A percentile compares a stretch with the other conserved stretches of the same genome.
Evolutionary conservation across 306 rosid genomes (phyloP).

Genomic region (Pyrus betulifolia): DNA sequence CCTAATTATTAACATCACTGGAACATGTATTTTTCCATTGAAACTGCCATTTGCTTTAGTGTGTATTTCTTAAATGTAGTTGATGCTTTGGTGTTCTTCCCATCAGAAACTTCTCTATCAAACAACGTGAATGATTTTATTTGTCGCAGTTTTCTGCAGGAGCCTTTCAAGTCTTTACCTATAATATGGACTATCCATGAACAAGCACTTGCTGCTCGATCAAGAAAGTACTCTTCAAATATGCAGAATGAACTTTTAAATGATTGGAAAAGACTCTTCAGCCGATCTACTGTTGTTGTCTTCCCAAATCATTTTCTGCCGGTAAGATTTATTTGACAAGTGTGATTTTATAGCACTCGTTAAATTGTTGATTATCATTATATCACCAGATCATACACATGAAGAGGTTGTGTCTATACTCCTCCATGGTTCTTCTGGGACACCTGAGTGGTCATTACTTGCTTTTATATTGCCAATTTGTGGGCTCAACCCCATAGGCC

Average conservation of each 20-base stretch:
- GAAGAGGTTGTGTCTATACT: neutral
- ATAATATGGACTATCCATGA: conserved; percentile 83
- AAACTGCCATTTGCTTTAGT: neutral
- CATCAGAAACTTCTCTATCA: conserved; percentile 18
- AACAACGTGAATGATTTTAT: conserved; percentile 45
- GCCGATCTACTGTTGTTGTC: conserved; percentile 84
- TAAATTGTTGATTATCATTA: conserved; percentile 8
- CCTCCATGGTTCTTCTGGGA: neutral
- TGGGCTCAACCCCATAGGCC: neutral
- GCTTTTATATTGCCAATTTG: neutral
- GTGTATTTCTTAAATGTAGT: neutral
- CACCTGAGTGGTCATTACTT: neutral
- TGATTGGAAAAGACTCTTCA: conserved; percentile 87
- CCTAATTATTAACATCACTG: conserved; percentile 5
- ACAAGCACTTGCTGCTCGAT: conserved; percentile 64
- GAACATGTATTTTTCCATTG: conserved; percentile 4
- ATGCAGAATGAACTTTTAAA: conserved; percentile 58
- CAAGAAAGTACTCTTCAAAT: conserved; percentile 42
- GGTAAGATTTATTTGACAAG: conserved; percentile 48
- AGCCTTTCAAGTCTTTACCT: conserved; percentile 91
- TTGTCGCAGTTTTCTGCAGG: conserved; percentile 87
- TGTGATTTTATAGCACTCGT: neutral
- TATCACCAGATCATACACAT: neutral
- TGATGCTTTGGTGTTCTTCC: conserved; percentile 2
- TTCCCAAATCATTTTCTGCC: conserved; percentile 84